Conservation (phyloP, 805 yeast species). For the Phaffomyces opuntiae region DNA sequence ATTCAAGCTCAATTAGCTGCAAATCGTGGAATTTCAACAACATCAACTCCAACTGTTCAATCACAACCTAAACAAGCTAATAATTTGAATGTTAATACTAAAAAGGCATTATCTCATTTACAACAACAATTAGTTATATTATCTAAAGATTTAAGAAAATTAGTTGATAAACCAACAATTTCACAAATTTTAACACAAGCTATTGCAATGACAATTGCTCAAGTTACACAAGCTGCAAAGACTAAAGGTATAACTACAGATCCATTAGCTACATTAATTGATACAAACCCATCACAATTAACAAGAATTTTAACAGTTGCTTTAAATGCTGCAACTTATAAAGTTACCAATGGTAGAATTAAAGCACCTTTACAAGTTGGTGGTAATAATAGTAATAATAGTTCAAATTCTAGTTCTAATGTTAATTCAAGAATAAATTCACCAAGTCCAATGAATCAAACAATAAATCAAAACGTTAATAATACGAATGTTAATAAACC, state of each 20-base stretch:
- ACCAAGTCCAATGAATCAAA: constrained; percentile 5
- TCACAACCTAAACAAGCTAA: constrained; percentile 8
- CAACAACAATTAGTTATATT: constrained; percentile 81
- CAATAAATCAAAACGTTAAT: no score
- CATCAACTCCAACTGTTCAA: constrained; percentile 19
- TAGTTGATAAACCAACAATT: constrained; percentile 73
- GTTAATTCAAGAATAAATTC: constrained; percentile 11
- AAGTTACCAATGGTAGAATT: constrained; percentile 49
- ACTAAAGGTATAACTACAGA: constrained; percentile 75
- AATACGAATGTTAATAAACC: background rate
- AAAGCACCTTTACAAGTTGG: constrained; percentile 32
- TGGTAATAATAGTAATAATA: constrained; percentile 2
- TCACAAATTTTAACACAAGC: constrained; percentile 85
- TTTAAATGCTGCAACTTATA: constrained; percentile 66
- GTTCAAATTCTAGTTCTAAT: constrained; percentile 9
- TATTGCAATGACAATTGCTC: constrained; percentile 87
- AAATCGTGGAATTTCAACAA: constrained; percentile 23
- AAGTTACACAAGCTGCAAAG: constrained; percentile 82
- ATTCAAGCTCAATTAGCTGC: constrained; percentile 26
- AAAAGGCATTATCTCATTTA: constrained; percentile 68
- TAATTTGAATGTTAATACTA: constrained; percentile 31
- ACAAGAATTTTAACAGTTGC: constrained; percentile 76
- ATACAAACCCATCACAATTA: constrained; percentile 73
- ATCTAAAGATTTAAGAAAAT: constrained; percentile 62
- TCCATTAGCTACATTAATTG: constrained; percentile 70